Percentiles rank a stretch among this genome's conserved stretches.
phyloP scores from a whole-genome alignment of 2,329 filamentous ascomycete genomes.

The Bimuria novae-zelandiae region DNA sequence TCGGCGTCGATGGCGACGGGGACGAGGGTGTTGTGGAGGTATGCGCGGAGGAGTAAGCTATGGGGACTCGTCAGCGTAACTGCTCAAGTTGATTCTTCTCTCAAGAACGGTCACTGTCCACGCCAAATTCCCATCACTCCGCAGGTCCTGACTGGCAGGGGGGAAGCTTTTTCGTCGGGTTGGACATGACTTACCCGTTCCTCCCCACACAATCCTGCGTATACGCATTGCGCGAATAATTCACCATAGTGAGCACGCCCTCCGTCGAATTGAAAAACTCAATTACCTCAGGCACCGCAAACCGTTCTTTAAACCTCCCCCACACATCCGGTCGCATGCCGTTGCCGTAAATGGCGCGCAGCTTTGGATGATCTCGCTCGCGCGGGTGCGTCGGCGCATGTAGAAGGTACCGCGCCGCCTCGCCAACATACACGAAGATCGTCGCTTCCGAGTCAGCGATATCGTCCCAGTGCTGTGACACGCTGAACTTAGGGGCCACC shows the following conservation, averaged over 20 bases:
- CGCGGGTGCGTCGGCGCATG: conserved; percentile 65
- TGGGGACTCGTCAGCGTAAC: no score
- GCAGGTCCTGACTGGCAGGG: no score
- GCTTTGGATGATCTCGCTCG: conserved; percentile 61
- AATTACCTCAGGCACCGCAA: conserved; percentile 63
- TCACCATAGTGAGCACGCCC: conserved; percentile 66
- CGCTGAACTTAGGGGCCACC: conserved; percentile 68
- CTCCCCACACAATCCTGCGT: conserved; percentile 65
- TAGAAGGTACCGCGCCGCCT: conserved; percentile 73
- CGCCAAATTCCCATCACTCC: no score
- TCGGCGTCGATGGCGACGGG: conserved; percentile 71
- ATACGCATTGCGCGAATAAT: conserved; percentile 57
- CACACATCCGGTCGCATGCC: conserved; percentile 71
- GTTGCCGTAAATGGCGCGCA: conserved; percentile 67
- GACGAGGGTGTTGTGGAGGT: conserved; percentile 60
- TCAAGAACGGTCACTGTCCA: no score
- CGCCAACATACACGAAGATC: conserved; percentile 76
- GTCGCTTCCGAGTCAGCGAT: conserved; percentile 69
- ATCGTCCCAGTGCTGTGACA: conserved; percentile 71
- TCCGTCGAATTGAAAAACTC: conserved; percentile 82
- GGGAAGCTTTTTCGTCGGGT: no score
- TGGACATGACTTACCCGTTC: no score
- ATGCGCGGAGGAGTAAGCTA: conserved; percentile 61
- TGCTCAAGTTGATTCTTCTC: no score
- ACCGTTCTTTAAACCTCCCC: conserved; percentile 65